Conservation (phyloP, 208 protist genomes). For the Acanthamoeba lenticulata region DNA sequence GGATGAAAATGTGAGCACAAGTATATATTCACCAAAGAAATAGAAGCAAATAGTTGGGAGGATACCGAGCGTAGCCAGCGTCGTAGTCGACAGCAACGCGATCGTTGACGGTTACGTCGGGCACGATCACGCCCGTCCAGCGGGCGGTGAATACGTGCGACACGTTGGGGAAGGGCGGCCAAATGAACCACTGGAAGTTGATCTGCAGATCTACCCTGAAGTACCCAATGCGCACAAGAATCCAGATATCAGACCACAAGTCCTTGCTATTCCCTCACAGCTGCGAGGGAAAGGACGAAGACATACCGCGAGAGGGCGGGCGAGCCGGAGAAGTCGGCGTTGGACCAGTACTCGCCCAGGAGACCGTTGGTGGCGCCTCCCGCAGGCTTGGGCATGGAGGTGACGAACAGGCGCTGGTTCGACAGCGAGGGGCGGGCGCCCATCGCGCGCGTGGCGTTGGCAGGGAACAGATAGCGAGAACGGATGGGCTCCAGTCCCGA, state of each 20-base stretch:
- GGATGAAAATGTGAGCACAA: no score
- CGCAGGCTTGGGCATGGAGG: neutral
- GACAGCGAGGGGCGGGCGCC: neutral
- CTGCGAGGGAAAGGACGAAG: no score
- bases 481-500: neutral
- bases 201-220: neutral
- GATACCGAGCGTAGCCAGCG: neutral
- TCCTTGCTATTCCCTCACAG: no score
- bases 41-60: neutral
- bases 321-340: neutral
- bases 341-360: neutral
- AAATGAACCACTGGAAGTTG: conserved; percentile 21
- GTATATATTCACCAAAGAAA: neutral
- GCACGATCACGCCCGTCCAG: neutral
- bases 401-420: neutral
- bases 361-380: neutral
- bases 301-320: neutral
- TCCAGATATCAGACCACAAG: neutral
- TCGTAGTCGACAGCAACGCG: neutral
- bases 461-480: neutral
- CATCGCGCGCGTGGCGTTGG: neutral
- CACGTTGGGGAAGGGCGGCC: neutral
- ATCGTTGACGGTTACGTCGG: neutral
- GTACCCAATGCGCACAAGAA: neutral
- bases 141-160: neutral